These are phyloP conservation scores for Dorcoceras hygrometricum DNA, from an alignment of 257 asterid genomes.

Conservation along the genomic window DNA sequence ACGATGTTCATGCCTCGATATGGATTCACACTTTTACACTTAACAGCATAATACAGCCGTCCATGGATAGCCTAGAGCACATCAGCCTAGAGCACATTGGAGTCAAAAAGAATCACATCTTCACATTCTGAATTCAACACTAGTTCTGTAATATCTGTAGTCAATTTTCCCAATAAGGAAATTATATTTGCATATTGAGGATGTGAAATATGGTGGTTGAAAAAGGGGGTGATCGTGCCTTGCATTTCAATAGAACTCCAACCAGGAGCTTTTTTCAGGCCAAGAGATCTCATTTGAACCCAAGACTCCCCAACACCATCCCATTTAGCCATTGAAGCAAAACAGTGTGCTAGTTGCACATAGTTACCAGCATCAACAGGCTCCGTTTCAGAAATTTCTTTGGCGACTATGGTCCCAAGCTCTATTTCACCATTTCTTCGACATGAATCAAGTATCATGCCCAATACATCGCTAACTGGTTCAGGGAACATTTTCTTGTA, in stretches of 20 bases:
- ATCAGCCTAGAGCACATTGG: constrained; percentile 25
- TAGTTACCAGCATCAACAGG: constrained; percentile 71
- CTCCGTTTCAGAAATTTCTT: constrained; percentile 47
- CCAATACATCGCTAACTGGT: constrained; percentile 58
- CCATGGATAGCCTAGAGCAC: constrained; percentile 1
- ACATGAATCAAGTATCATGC: constrained; percentile 77
- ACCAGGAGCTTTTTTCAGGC: constrained; percentile 69
- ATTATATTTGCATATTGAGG: constrained; percentile 49
- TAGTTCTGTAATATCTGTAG: constrained; percentile 38
- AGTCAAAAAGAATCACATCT: constrained; percentile 23
- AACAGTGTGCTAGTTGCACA: constrained; percentile 78
- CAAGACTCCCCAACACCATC: constrained; percentile 80
- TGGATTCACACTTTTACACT: background rate
- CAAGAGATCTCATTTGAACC: constrained; percentile 68
- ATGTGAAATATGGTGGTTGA: constrained; percentile 59
- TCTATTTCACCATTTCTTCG: constrained; percentile 39
- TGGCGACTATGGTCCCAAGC: constrained; percentile 46
- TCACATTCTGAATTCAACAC: constrained; percentile 29
- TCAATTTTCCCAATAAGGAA: constrained; percentile 39
- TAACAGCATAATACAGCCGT: background rate
- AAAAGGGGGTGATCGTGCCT: constrained; percentile 58
- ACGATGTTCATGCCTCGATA: background rate
- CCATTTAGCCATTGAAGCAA: constrained; percentile 74
- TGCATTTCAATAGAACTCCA: constrained; percentile 82
- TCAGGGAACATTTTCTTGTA: constrained; percentile 51